Base-by-base conservation (phyloP, 2,329 filamentous ascomycete genomes). In the Aspergillus fijiensis region DNA sequence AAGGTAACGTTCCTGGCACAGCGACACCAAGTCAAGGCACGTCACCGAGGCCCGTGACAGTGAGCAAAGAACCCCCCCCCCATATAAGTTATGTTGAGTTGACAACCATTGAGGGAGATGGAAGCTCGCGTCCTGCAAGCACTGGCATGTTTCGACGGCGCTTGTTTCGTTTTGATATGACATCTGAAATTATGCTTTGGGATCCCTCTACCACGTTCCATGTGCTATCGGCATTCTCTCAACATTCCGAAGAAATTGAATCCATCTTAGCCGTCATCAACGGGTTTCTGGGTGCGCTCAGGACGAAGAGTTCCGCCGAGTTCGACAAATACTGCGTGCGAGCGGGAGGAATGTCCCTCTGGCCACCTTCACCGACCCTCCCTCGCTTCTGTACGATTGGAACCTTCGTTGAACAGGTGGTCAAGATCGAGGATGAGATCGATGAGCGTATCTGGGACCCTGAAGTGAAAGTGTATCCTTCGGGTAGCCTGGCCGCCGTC, bases 381-480 rank as follows among this genome's bases (percentile, higher is more conserved):
- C 67, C 72, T n/a, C 71, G 73, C 14, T 75, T 75, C 56, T 74
- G 72, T 58, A 74, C 73, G 0, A 73, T 75, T 48, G 72, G 72
- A 2, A 67, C 71, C 10, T 75, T 74, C 49, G 70, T 74, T 50
- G 72, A 75, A 60, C 69, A 72, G 23, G 65, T 74, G 42, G 56
- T 67, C 0, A 65, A 65, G 11, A 57, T 74, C 12, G 60, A 67
- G 55, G 70, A 70, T 27, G 68, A 71, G n/a, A 72, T 74, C 48
- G 63, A 75, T 29, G 73, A 75, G 61, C 68, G 68, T 1, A 74
- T 74, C 35, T 74, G 72, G 72, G 67, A 74, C 48, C 71, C 71
- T 1, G 70, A 74, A 49, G 70, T 75, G 16, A 73, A 70, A 59
- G 63, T 74, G 1, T 65, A 72, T 14, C 70, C 68, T 47, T 54